phyloP scores from a whole-genome alignment of 2,329 filamentous ascomycete genomes.

The Kalaharituber pfeilii region DNA sequence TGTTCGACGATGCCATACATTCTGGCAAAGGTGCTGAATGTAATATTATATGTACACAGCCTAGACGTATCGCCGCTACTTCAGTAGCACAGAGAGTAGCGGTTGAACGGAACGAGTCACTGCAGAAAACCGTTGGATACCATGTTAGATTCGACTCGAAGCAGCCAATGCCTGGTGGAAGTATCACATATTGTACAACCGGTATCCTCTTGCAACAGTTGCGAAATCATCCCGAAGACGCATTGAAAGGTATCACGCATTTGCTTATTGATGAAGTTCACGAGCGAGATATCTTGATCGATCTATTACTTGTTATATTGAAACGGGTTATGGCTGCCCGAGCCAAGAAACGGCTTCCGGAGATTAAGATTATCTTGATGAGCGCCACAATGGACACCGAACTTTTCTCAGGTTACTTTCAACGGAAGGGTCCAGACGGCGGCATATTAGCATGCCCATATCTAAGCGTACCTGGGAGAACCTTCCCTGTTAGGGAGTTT shows the following conservation, averaged over 20 bases:
- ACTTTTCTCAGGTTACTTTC: slow-evolving; percentile 32
- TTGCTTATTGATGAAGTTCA: slow-evolving; percentile 38
- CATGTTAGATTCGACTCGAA: slow-evolving; percentile 31
- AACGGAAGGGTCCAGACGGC: slow-evolving; percentile 24
- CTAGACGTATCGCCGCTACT: slow-evolving; percentile 33
- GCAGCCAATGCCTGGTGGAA: slow-evolving; percentile 24
- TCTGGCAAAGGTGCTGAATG: slow-evolving; percentile 29
- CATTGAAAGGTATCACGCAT: slow-evolving; percentile 31
- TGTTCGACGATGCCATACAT: slow-evolving; percentile 33
- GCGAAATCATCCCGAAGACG: slow-evolving; percentile 27
- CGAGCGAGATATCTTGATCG: slow-evolving; percentile 31
- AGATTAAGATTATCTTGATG: slow-evolving; percentile 34
- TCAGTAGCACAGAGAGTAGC: slow-evolving; percentile 34
- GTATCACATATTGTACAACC: slow-evolving; percentile 35
- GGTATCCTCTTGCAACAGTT: slow-evolving; percentile 34
- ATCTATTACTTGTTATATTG: slow-evolving; percentile 32
- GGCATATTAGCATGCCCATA: slow-evolving; percentile 27
- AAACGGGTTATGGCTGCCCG: slow-evolving; percentile 30
- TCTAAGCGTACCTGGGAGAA: slow-evolving; percentile 31
- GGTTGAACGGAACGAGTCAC: slow-evolving; percentile 29
- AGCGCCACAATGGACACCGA: slow-evolving; percentile 33
- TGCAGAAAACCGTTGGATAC: slow-evolving; percentile 32
- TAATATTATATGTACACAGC: slow-evolving; percentile 36
- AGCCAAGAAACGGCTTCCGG: slow-evolving; percentile 22
- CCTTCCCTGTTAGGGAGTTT: slow-evolving; percentile 30